A percentile compares a stretch with the other conserved stretches of the same genome.
Evolutionary conservation across 371 early-diverging fungal genomes (phyloP).

Genomic region (Mucor piriformis): DNA sequence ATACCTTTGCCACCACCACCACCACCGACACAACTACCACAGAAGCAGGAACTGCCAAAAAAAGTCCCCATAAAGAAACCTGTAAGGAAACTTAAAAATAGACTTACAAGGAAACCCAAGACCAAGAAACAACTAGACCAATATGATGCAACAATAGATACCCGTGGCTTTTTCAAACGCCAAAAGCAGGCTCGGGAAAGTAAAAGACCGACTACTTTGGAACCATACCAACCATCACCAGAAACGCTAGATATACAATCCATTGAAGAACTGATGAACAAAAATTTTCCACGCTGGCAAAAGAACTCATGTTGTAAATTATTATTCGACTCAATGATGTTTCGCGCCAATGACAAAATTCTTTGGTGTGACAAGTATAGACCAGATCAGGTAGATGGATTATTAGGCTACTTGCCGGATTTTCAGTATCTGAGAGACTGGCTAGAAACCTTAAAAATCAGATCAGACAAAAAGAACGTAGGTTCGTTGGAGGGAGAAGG

Average conservation of each 20-base stretch:
- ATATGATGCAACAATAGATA: too few species aligned
- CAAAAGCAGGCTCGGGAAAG: not conserved
- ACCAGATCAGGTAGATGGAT: slow-evolving; percentile 18
- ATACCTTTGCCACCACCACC: not conserved
- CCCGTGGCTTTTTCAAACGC: too few species aligned
- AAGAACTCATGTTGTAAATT: not conserved
- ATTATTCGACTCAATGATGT: not conserved
- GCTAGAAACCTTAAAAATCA: slow-evolving; percentile 30
- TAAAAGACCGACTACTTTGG: not conserved
- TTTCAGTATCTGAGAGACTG: slow-evolving; percentile 23
- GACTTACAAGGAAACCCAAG: not conserved
- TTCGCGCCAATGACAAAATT: not conserved
- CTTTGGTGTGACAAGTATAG: slow-evolving; percentile 44
- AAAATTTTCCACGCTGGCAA: not conserved
- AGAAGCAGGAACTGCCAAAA: too few species aligned
- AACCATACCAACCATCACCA: not conserved
- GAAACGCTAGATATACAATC: not conserved
- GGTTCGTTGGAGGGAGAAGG: slow-evolving; percentile 20
- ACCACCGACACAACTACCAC: not conserved
- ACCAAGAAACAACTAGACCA: not conserved
- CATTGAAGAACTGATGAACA: slow-evolving; percentile 1
- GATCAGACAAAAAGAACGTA: slow-evolving; percentile 12
- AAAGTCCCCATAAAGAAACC: too few species aligned
- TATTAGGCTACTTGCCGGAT: slow-evolving; percentile 18
- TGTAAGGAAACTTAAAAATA: too few species aligned